Conservation (phyloP, 768 basidiomycete species). For the Suillus subalutaceus region DNA sequence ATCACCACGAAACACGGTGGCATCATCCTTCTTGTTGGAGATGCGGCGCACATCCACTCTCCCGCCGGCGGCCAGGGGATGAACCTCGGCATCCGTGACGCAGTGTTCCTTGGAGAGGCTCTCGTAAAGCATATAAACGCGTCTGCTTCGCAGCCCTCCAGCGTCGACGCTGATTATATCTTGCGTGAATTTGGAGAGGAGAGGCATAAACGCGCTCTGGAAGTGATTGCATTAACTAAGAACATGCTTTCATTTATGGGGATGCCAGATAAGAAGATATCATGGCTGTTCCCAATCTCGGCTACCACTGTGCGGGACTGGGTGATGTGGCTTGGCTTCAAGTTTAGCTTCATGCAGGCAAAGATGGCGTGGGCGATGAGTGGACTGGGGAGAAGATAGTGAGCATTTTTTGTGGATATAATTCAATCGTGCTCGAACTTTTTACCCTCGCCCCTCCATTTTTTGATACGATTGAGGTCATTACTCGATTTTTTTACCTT, state of each 20-base stretch:
- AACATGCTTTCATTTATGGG: constrained; percentile 24
- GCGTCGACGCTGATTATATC: constrained; percentile 24
- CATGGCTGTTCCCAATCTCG: constrained; percentile 10
- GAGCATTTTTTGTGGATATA: not conserved
- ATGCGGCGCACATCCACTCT: constrained; percentile 55
- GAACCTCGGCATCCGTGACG: constrained; percentile 56
- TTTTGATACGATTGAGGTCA: not conserved
- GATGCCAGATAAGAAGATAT: not conserved
- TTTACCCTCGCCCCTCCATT: not conserved
- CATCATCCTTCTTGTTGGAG: constrained; percentile 38
- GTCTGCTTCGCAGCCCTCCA: constrained; percentile 10
- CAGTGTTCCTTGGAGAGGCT: constrained; percentile 42
- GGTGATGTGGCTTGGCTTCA: constrained; percentile 8
- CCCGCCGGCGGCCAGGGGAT: constrained; percentile 57
- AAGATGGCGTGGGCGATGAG: constrained; percentile 9
- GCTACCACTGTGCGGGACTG: constrained; percentile 8
- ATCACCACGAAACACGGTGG: constrained; percentile 17
- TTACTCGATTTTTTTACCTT: not conserved
- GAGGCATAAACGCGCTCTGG: constrained; percentile 39
- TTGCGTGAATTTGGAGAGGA: constrained; percentile 27
- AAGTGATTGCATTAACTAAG: constrained; percentile 43
- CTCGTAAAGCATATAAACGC: constrained; percentile 35
- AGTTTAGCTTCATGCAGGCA: constrained; percentile 2
- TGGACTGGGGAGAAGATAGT: constrained; percentile 10
- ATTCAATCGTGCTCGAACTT: not conserved